Base-by-base conservation (phyloP, 2,329 filamentous ascomycete species). In the Fusarium dimerum region DNA sequence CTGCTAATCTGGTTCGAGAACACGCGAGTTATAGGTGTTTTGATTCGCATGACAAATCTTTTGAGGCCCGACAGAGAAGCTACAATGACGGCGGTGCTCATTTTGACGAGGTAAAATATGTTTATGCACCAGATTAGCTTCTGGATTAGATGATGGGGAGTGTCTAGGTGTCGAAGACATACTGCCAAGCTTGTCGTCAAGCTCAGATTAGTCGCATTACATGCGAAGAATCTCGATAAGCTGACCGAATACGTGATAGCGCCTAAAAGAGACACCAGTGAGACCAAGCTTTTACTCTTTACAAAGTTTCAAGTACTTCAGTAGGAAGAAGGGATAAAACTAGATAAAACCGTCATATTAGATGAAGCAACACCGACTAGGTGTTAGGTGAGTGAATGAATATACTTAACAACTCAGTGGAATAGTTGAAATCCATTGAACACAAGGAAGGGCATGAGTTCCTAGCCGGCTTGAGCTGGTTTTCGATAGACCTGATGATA, bases 341-440 rank as follows among this genome's bases (percentile, higher is more conserved):
- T 53, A 4, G 4, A 16, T 2, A 7, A 18, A 3, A 29, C 9
- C n/a, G n/a, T 18, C 17, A 12, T 6, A 39, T 7, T 36, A 5
- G n/a, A 6, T n/a, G 3, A 3, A 15, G n/a, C 5, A 38, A 7
- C n/a, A 13, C 10, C 12, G 18, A 2, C n/a, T 17, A 17, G 7
- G 20, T 26, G 20, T 26, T 26, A 26, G 7, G 7, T 26, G 20
- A 26, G 20, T 26, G 5, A 26, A 26, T 39, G 2, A 12, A 9
- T n/a, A 10, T 10, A 53, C 54, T 17, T 2, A 56, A 7, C 0
- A 56, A 16, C 3, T 56, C 54, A 2, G 49, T 49, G 1, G 53
- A 56, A 17, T 53, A 50, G 3, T 56, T 56, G 12, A 56, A 5
- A 1, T 26, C 54, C 54, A 56, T 10, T 56, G 54, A 1, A 43